Conservation (phyloP, 2,329 filamentous ascomycete genomes). For the Ceratocystis huliohia region DNA sequence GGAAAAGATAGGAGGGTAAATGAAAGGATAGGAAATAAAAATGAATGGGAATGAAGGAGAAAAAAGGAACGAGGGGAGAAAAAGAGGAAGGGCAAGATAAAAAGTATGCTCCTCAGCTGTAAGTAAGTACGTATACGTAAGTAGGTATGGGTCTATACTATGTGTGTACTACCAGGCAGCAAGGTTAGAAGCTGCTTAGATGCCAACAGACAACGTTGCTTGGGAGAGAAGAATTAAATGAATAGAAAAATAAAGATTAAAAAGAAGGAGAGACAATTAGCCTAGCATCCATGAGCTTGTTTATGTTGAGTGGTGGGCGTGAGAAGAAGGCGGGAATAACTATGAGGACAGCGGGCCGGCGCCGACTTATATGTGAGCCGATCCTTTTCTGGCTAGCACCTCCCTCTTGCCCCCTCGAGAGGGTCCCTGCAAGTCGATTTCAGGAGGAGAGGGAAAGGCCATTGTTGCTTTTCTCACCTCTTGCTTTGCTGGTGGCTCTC, state of each 20-base stretch:
- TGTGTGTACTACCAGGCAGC: neutral
- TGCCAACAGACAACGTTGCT: neutral
- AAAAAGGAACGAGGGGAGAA: neutral
- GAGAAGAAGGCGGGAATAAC: slow-evolving; percentile 1
- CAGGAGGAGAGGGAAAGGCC: too few relatives aligned
- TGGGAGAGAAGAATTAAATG: neutral
- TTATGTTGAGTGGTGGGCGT: too few relatives aligned
- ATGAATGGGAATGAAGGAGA: neutral
- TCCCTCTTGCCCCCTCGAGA: neutral
- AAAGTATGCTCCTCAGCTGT: neutral
- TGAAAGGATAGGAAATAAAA: neutral
- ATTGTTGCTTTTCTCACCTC: neutral
- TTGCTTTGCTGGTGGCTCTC: neutral
- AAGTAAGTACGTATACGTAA: neutral
- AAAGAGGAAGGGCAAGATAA: neutral
- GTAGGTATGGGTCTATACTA: neutral
- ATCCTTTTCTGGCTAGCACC: neutral
- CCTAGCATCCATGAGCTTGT: neutral
- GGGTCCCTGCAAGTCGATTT: neutral
- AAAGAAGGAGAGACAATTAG: neutral
- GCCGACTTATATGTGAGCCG: slow-evolving; percentile 8
- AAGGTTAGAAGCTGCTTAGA: neutral
- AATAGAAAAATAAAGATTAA: neutral
- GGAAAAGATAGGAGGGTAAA: neutral
- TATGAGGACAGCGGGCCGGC: slow-evolving; percentile 7